Conservation (phyloP, 441 rosid genomes). For the Bocquillonia castaneifolia region DNA sequence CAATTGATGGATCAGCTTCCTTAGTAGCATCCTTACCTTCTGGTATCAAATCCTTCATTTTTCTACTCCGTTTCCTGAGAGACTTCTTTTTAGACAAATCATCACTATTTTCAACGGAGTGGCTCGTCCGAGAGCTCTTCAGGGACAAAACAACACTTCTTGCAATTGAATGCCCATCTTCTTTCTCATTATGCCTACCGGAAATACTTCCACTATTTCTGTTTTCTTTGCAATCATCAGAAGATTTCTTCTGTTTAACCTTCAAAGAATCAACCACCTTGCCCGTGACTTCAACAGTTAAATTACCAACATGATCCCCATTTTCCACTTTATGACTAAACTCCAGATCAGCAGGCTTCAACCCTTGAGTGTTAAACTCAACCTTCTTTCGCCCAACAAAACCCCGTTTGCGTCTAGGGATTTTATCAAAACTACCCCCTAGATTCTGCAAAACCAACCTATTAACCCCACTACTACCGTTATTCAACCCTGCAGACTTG, state of each 20-base stretch:
- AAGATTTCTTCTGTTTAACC: conserved; percentile 34
- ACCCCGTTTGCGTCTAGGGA: conserved; percentile 77
- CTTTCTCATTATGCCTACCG: conserved; percentile 37
- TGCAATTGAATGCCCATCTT: conserved; percentile 33
- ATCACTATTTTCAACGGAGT: conserved; percentile 13
- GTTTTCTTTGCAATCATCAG: conserved; percentile 34
- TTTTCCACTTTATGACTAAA: conserved; percentile 33
- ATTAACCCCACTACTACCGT: conserved; percentile 33
- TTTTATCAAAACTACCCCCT: conserved; percentile 39
- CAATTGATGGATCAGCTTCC: conserved; percentile 38
- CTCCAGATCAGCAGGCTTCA: conserved; percentile 36
- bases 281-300: conserved; percentile 32
- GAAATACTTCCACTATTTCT: conserved; percentile 28
- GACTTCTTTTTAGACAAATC: conserved; percentile 30
- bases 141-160: conserved; percentile 31
- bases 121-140: conserved; percentile 9
- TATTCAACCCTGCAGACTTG: conserved; percentile 37
- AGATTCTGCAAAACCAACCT: conserved; percentile 47
- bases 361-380: conserved; percentile 33
- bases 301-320: conserved; percentile 32
- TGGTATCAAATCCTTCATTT: conserved; percentile 42
- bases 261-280: conserved; percentile 33
- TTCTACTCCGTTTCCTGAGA: conserved; percentile 44
- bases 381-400: conserved; percentile 60
- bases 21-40: conserved; percentile 28